These are phyloP conservation scores for Geotrichum aggregatum DNA, from an alignment of 1,139 yeast species.

Conservation along the genomic window DNA sequence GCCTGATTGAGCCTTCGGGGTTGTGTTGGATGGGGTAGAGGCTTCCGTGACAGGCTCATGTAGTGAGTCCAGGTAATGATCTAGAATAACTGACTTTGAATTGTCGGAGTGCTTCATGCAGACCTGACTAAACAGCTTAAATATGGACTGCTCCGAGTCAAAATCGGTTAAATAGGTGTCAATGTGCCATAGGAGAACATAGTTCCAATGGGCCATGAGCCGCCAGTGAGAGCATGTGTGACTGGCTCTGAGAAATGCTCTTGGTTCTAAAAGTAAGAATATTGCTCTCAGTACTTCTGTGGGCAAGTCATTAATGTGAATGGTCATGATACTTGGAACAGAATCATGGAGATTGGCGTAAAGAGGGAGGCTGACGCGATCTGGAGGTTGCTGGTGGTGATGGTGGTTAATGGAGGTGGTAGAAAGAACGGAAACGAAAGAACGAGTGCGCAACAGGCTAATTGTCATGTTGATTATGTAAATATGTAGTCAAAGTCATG, in stretches of 20 bases:
- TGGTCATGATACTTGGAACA: constrained; percentile 8
- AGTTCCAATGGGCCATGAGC: constrained; percentile 20
- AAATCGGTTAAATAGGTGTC: constrained; percentile 12
- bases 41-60: background rate
- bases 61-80: constrained; percentile 3
- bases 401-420: background rate
- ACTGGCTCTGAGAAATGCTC: constrained; percentile 18
- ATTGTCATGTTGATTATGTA: background rate
- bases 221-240: constrained; percentile 20
- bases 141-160: constrained; percentile 2
- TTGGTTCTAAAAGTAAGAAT: constrained; percentile 18
- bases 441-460: constrained; percentile 5
- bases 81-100: background rate
- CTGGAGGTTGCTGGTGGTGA: background rate
- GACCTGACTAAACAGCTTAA: constrained; percentile 9
- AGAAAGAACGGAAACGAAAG: background rate
- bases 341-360: background rate
- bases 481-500: too few species aligned
- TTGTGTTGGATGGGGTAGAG: background rate
- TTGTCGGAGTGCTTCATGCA: background rate
- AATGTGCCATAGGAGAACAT: constrained; percentile 21
- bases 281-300: constrained; percentile 20
- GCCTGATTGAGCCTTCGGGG: background rate
- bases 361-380: background rate
- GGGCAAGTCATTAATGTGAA: constrained; percentile 21